These are phyloP conservation scores for Yarrowia deformans DNA, from an alignment of 805 yeast species.

Conservation along the genomic window DNA sequence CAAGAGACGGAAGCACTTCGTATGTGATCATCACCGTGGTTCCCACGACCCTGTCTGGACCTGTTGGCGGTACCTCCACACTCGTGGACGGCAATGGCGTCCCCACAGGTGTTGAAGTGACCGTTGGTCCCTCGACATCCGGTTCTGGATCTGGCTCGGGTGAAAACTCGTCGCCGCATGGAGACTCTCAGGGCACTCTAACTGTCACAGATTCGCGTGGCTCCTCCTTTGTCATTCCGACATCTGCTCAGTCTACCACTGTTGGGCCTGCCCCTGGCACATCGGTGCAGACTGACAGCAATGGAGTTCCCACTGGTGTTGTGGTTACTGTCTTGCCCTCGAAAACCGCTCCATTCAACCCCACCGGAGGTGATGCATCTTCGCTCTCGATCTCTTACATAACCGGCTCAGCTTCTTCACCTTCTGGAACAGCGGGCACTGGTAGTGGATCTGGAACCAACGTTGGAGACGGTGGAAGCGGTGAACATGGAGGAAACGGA, in stretches of 20 bases:
- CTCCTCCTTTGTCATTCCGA: background rate
- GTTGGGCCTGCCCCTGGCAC: conserved; percentile 1
- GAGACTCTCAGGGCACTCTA: background rate
- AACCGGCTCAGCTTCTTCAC: background rate
- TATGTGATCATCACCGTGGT: background rate
- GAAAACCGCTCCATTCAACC: background rate
- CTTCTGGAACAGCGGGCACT: background rate
- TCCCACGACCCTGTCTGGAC: conserved; percentile 1
- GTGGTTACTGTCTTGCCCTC: background rate
- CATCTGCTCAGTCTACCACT: background rate
- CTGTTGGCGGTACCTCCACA: background rate
- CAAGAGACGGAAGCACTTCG: background rate
- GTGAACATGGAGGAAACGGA: background rate
- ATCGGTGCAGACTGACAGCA: background rate
- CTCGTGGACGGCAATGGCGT: background rate
- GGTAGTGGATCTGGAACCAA: background rate
- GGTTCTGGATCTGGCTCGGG: background rate
- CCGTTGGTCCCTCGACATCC: background rate
- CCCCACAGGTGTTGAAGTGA: background rate
- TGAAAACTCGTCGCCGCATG: too few species aligned
- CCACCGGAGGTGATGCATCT: background rate
- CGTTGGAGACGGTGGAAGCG: background rate
- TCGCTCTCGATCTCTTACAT: background rate
- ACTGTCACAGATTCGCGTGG: conserved; percentile 2
- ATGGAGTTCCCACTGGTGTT: conserved; percentile 3